These are phyloP conservation scores for Venturiaceae sp. DNA, from an alignment of 2,329 filamentous ascomycete genomes.

Conservation along the genomic window DNA sequence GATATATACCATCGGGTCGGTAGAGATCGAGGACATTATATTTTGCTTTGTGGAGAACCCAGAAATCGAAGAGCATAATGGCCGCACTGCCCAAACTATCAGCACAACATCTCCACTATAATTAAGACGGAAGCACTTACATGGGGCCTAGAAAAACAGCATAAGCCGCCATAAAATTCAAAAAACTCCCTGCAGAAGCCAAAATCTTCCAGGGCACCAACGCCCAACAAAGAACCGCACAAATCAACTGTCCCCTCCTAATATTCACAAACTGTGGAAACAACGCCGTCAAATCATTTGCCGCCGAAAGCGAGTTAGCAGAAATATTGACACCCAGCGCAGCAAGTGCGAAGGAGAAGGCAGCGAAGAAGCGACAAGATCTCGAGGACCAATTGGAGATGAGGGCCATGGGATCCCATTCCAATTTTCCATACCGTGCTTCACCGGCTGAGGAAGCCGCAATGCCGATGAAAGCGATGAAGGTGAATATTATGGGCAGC, in stretches of 20 bases:
- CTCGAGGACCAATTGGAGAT: conserved; percentile 26
- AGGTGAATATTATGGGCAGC: conserved; percentile 39
- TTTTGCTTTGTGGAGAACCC: conserved; percentile 13
- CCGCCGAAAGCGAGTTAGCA: conserved; percentile 42
- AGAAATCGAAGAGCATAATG: conserved; percentile 13
- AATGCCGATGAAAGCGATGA: conserved; percentile 43
- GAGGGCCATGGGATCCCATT: conserved; percentile 35
- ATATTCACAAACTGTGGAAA: conserved; percentile 45
- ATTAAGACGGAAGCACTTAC: conserved; percentile 8
- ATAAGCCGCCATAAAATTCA: conserved; percentile 57
- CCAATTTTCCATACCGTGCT: conserved; percentile 37
- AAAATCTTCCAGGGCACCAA: conserved; percentile 39
- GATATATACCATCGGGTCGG: conserved; percentile 14
- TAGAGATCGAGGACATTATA: conserved; percentile 17
- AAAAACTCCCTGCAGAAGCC: conserved; percentile 28
- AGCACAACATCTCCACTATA: neutral
- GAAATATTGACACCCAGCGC: conserved; percentile 44
- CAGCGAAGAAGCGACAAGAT: conserved; percentile 30
- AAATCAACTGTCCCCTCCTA: conserved; percentile 36
- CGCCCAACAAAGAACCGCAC: conserved; percentile 30
- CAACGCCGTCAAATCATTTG: conserved; percentile 43
- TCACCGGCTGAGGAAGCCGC: conserved; percentile 46
- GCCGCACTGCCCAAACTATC: conserved; percentile 11
- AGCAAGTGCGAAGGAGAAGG: conserved; percentile 36
- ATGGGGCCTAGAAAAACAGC: conserved; percentile 48